Percentiles rank a stretch among this genome's conserved stretches.
These are phyloP conservation scores for Cocos nucifera DNA, from an alignment of 176 grass and related monocot genomes.

Conservation along the genomic window DNA sequence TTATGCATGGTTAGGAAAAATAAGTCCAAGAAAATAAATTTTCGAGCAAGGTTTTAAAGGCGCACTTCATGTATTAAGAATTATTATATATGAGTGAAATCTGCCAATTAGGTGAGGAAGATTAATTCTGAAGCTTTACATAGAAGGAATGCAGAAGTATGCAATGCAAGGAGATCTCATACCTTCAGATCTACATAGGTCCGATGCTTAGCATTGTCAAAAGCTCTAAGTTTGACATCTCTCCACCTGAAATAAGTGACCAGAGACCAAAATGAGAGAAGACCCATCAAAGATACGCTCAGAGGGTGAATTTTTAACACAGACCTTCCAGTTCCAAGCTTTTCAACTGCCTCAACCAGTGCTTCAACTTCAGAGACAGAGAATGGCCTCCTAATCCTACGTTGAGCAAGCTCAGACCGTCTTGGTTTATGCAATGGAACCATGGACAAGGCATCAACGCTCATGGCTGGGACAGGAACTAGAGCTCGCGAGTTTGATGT, in stretches of 20 bases:
- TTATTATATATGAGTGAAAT: too few relatives aligned
- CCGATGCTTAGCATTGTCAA: conserved; percentile 91
- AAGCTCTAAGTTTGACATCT: conserved; percentile 89
- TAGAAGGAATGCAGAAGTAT: neutral
- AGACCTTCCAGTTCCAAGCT: conserved; percentile 99
- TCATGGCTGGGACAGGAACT: conserved; percentile 31
- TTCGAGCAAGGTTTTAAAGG: too few relatives aligned
- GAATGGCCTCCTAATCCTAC: conserved; percentile 85
- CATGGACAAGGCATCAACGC: conserved; percentile 3
- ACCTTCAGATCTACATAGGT: conserved; percentile 99
- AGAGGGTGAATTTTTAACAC: too few relatives aligned
- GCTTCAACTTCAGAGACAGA: conserved; percentile 95
- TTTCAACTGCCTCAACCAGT: conserved; percentile 86
- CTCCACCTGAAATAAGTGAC: conserved; percentile 55
- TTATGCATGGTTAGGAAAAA: too few relatives aligned
- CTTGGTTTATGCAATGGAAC: conserved; percentile 4
- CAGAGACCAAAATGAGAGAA: too few relatives aligned
- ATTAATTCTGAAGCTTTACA: too few relatives aligned
- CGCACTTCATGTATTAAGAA: too few relatives aligned
- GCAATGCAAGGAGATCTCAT: conserved; percentile 6
- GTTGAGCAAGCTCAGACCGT: conserved; percentile 35
- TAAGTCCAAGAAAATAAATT: too few relatives aligned
- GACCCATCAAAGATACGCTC: too few relatives aligned
- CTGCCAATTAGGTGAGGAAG: too few relatives aligned
- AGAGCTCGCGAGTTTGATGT: conserved; percentile 33